Conservation (phyloP, 805 yeast species). For the Zygotorulaspora florentina region DNA sequence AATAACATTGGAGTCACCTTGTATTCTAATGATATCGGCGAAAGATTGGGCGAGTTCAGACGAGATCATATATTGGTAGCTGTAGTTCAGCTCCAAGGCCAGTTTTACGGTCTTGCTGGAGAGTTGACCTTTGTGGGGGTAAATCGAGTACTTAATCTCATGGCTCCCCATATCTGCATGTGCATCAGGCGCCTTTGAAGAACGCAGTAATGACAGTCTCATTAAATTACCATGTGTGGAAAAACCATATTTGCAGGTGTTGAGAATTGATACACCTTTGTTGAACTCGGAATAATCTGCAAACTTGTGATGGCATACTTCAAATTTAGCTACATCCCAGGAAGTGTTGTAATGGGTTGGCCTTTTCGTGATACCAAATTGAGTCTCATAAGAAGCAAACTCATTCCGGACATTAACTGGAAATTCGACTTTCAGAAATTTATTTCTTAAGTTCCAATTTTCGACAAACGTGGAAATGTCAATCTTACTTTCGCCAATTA, state of each 20-base stretch:
- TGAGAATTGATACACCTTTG: conserved; percentile 83
- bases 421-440: conserved; percentile 90
- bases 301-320: conserved; percentile 90
- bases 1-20: conserved; percentile 57
- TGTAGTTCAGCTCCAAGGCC: conserved; percentile 77
- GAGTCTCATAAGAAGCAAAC: conserved; percentile 84
- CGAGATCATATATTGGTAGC: conserved; percentile 25
- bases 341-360: conserved; percentile 93
- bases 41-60: conserved; percentile 13
- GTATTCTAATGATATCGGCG: conserved; percentile 33
- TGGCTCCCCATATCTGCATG: conserved; percentile 92
- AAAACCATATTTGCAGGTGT: conserved; percentile 87
- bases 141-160: conserved; percentile 72
- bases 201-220: conserved; percentile 79
- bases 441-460: conserved; percentile 79
- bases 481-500: conserved; percentile 40
- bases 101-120: conserved; percentile 61
- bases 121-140: conserved; percentile 74
- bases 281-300: conserved; percentile 84
- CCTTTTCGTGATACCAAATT: conserved; percentile 84
- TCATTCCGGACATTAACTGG: conserved; percentile 80
- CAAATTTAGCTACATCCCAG: conserved; percentile 97
- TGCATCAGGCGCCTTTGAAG: conserved; percentile 94
- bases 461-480: conserved; percentile 59
- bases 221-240: conserved; percentile 89